Evolutionary conservation across 1,284 basidiomycete genomes (phyloP), one percentile per base, ranked within the genome.

Genomic region (Athelia sp.): DNA sequence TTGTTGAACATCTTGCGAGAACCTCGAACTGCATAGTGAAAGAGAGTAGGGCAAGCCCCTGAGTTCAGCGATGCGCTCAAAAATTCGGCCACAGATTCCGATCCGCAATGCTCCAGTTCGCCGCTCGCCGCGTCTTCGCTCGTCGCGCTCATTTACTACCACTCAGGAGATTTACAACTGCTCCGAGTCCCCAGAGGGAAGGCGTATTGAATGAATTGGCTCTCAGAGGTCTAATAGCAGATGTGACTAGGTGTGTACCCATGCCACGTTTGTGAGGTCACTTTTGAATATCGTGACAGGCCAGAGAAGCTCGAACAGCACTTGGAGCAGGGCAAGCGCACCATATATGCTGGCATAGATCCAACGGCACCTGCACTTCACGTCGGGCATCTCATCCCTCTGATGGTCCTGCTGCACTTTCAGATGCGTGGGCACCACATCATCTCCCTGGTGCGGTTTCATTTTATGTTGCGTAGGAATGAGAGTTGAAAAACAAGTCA

Each of bases 361-460:
- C 97, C 97, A 0, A 93, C 93, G 1, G 95, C 95, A 1, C 72
- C 71, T 26, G 87, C 91, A 0, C 73, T 99, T 17, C 96, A 99
- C 65, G 90, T 94, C 48, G 96, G 96, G 2, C 95, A 99, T 62
- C 79, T 99, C 2, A 71, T 98, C 14, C 93, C 96, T 1, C 72
- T 99, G 23, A 76, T 99, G 56, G 26, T 82, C 43, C 67, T 98
- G 43, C 71, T 96, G 18, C 95, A 98, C 62, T 96, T 98, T 64
- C 86, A 88, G 36, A 61, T 90, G 17, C 76, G 78, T 26, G 93
- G 94, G 0, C 94, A 99, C 64, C 74, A 74, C 22, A 77, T 85
- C 32, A 84, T 98, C n/a, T 85, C 90, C 9, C 76, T 99, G 21
- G 91, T 93, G 65, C 65, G 36, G 58, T 60, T 46, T 44, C 58